These are phyloP conservation scores for Boehmeria nivea DNA, from an alignment of 306 rosid genomes.

Conservation along the genomic window DNA sequence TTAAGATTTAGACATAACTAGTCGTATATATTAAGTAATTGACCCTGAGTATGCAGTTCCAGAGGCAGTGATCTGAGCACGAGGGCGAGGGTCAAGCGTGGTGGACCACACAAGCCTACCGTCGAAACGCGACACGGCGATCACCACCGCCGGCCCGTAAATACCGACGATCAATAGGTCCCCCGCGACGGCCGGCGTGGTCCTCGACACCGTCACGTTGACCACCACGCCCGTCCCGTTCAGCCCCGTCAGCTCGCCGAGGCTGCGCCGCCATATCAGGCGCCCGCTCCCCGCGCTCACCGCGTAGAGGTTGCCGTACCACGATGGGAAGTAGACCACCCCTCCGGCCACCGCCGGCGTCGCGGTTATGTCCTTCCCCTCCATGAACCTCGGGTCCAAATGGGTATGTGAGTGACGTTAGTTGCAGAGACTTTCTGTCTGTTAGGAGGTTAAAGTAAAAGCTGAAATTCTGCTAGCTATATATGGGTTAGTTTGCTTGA, in stretches of 20 bases:
- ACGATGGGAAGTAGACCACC: constrained; percentile 36
- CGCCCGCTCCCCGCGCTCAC: constrained; percentile 26
- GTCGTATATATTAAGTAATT: too few relatives aligned
- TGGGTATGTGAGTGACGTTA: too few relatives aligned
- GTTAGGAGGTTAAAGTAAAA: too few relatives aligned
- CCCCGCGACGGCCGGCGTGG: constrained; percentile 25
- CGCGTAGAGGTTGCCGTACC: constrained; percentile 34
- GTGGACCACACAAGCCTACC: constrained; percentile 35
- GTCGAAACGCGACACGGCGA: constrained; percentile 19
- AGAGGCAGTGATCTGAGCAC: constrained; percentile 26
- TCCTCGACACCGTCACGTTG: constrained; percentile 30
- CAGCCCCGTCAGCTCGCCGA: constrained; percentile 23
- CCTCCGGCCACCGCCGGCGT: constrained; percentile 32
- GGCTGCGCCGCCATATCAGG: constrained; percentile 29
- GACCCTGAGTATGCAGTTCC: too few relatives aligned
- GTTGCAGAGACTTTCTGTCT: too few relatives aligned
- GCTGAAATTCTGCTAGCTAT: too few relatives aligned
- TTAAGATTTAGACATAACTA: too few relatives aligned
- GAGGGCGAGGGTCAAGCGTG: constrained; percentile 27
- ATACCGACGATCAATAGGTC: constrained; percentile 29
- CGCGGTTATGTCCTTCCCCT: constrained; percentile 29
- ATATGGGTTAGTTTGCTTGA: too few relatives aligned
- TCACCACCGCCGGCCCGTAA: constrained; percentile 34
- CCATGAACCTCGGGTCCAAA: too few relatives aligned
- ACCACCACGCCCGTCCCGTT: constrained; percentile 27